Conservation (phyloP, 148 eudicot genomes). For the Gaultheria prostrata region DNA sequence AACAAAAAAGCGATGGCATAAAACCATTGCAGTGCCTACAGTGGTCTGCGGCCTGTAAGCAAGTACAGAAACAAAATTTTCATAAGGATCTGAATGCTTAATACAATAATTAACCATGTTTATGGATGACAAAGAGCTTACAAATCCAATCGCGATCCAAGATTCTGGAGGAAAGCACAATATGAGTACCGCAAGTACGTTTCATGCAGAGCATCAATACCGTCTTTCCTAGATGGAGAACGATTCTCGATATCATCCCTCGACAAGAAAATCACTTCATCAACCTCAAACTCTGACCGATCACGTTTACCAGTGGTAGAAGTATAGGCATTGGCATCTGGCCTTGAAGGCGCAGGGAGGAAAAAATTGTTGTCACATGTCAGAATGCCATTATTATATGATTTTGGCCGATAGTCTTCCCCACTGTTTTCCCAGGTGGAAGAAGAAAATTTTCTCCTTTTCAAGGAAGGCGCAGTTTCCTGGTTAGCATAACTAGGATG, state of each 20-base stretch:
- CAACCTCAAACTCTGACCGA: slow-evolving; percentile 57
- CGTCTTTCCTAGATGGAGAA: slow-evolving; percentile 98
- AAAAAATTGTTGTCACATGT: slow-evolving; percentile 26
- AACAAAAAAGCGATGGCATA: slow-evolving; percentile 92
- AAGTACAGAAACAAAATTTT: slow-evolving; percentile 18
- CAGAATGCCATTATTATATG: slow-evolving; percentile 19
- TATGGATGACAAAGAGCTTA: slow-evolving; percentile 37
- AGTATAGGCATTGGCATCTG: slow-evolving; percentile 38
- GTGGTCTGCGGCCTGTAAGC: slow-evolving; percentile 91
- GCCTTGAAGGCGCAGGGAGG: slow-evolving; percentile 29
- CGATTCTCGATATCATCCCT: slow-evolving; percentile 81
- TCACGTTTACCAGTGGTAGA: slow-evolving; percentile 56
- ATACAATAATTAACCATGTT: neutral
- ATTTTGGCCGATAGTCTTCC: slow-evolving; percentile 32
- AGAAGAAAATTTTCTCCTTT: slow-evolving; percentile 67
- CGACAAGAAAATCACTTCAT: slow-evolving; percentile 61
- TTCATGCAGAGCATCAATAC: slow-evolving; percentile 78
- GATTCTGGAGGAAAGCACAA: slow-evolving; percentile 85
- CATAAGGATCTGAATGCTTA: neutral
- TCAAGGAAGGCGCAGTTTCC: slow-evolving; percentile 44
- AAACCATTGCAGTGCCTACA: slow-evolving; percentile 91
- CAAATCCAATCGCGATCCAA: slow-evolving; percentile 78
- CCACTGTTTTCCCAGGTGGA: slow-evolving; percentile 44
- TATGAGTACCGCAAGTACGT: slow-evolving; percentile 78
- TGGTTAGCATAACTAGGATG: slow-evolving; percentile 26